These are phyloP conservation scores for Phyllosticta citribraziliensis DNA, from an alignment of 2,329 filamentous ascomycete species.

Conservation along the genomic window DNA sequence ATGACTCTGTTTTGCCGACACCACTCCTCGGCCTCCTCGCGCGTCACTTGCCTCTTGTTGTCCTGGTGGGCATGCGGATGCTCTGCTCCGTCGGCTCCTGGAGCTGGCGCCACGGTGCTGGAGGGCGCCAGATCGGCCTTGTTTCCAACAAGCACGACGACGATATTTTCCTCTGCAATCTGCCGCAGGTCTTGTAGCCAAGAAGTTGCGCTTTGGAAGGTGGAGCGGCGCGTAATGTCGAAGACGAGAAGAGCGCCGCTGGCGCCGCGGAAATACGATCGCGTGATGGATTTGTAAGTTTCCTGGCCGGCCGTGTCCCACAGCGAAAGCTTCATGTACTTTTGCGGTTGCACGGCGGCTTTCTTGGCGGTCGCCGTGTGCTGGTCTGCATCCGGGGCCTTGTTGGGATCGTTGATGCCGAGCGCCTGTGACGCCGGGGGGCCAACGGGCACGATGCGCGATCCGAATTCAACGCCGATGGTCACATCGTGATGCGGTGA, in stretches of 20 bases:
- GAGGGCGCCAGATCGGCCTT: slow-evolving; percentile 68
- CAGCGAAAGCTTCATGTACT: slow-evolving; percentile 86
- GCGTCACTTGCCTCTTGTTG: slow-evolving; percentile 69
- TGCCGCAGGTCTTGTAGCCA: slow-evolving; percentile 92
- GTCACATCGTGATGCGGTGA: slow-evolving; percentile 92
- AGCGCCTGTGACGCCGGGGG: slow-evolving; percentile 60
- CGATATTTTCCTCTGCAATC: slow-evolving; percentile 91
- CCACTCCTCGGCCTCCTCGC: slow-evolving; percentile 82
- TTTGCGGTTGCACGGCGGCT: slow-evolving; percentile 34
- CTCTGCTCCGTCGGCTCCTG: slow-evolving; percentile 11
- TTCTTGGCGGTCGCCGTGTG: slow-evolving; percentile 8
- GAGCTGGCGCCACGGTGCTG: slow-evolving; percentile 24
- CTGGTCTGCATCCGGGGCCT: slow-evolving; percentile 7
- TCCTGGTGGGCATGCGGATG: slow-evolving; percentile 26
- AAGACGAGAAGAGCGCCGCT: slow-evolving; percentile 79
- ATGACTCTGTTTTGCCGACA: slow-evolving; percentile 75
- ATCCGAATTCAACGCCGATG: slow-evolving; percentile 93
- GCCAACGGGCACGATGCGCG: slow-evolving; percentile 81
- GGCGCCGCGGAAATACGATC: slow-evolving; percentile 84
- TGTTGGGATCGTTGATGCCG: slow-evolving; percentile 41
- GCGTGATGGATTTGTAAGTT: slow-evolving; percentile 92
- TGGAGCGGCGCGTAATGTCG: slow-evolving; percentile 77
- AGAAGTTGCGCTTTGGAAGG: slow-evolving; percentile 78
- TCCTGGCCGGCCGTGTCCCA: slow-evolving; percentile 98
- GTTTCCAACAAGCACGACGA: slow-evolving; percentile 91